Evolutionary conservation across 2,329 filamentous ascomycete genomes (phyloP).

Genomic region (Epichloe elymi): DNA sequence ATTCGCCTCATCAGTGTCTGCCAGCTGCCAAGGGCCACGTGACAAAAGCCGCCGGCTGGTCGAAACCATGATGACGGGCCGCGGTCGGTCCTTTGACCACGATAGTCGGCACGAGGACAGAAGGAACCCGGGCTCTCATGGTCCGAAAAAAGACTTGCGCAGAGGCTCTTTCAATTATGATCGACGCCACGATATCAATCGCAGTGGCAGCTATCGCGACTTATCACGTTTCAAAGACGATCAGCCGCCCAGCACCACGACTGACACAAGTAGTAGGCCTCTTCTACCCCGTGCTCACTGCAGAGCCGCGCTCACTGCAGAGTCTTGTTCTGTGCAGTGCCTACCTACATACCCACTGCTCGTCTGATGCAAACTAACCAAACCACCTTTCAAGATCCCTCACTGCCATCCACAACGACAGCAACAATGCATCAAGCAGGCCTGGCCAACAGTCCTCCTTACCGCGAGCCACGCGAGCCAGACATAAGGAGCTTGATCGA

Average conservation of each 20-base stretch:
- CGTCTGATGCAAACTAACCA: not conserved
- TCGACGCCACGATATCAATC: not conserved
- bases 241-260: not conserved
- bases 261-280: not conserved
- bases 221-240: not conserved
- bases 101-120: not conserved
- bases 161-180: not conserved
- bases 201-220: not conserved
- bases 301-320: no score
- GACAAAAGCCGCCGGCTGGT: not conserved
- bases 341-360: no score
- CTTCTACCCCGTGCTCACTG: no score
- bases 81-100: not conserved
- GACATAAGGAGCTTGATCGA: constrained; percentile 9
- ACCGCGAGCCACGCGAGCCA: not conserved
- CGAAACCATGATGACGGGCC: not conserved
- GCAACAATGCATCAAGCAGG: constrained; percentile 1
- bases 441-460: not conserved
- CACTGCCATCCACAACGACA: not conserved
- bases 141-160: not conserved
- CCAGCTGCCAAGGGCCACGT: not conserved
- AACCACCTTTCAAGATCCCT: not conserved
- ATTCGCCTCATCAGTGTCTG: not conserved
- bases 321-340: no score
- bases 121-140: no score